phyloP scores from a whole-genome alignment of 148 eudicot genomes.

The Rhododendron ferrugineum region DNA sequence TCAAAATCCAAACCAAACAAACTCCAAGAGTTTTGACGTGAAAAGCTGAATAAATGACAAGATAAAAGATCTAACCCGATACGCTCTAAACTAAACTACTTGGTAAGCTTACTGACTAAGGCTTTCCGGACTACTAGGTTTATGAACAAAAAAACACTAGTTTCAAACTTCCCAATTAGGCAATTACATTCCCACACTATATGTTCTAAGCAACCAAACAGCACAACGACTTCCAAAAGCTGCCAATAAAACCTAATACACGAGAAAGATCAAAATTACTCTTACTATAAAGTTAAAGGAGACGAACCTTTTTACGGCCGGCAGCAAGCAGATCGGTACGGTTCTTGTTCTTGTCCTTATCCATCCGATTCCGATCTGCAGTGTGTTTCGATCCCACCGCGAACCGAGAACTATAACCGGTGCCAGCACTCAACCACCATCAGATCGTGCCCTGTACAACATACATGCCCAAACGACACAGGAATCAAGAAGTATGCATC shows the following conservation, averaged over 20 bases:
- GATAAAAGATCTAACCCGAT: not conserved
- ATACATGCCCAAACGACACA: not conserved
- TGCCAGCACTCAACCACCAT: not conserved
- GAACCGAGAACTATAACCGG: not conserved
- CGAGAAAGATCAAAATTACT: too few species aligned
- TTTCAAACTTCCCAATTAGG: not conserved
- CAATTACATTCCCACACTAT: not conserved
- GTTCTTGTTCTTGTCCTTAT: constrained; percentile 70
- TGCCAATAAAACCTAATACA: not conserved
- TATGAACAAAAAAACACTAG: not conserved
- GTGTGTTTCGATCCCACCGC: not conserved
- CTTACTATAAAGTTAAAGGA: not conserved
- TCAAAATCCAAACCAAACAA: not conserved
- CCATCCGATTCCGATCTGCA: constrained; percentile 33
- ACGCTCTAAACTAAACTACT: not conserved
- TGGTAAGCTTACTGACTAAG: not conserved
- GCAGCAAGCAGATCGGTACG: constrained; percentile 91
- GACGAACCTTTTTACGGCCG: constrained; percentile 79
- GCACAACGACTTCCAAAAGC: not conserved
- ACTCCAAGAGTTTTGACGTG: not conserved
- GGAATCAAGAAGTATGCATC: not conserved
- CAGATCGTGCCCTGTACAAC: constrained; percentile 6
- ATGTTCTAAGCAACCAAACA: constrained; percentile 7
- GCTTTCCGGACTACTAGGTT: not conserved
- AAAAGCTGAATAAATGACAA: not conserved